phyloP scores from a whole-genome alignment of 2,329 filamentous ascomycete genomes.

The Diplodia sapinea region DNA sequence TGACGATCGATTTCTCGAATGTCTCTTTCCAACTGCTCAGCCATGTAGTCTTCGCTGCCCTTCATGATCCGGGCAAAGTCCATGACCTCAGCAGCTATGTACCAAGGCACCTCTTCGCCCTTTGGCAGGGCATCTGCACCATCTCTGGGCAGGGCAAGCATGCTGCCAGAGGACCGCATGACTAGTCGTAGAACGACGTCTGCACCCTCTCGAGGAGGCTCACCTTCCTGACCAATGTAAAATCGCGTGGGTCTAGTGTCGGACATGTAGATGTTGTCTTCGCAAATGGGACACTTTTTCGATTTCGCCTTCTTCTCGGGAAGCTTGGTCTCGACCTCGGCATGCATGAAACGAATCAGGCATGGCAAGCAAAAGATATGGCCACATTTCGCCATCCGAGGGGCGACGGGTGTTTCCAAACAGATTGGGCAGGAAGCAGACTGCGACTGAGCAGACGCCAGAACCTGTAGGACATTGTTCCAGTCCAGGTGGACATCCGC shows the following conservation, averaged over 20 bases:
- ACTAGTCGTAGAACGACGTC: conserved; percentile 90
- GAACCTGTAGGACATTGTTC: conserved; percentile 86
- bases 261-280: conserved; percentile 88
- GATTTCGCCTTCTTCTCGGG: conserved; percentile 75
- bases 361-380: conserved; percentile 97
- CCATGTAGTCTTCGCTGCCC: conserved; percentile 87
- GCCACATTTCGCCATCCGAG: conserved; percentile 94
- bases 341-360: conserved; percentile 93
- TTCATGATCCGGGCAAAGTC: conserved; percentile 97
- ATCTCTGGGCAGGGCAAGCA: conserved; percentile 85
- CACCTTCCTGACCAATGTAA: conserved; percentile 85
- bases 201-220: conserved; percentile 78
- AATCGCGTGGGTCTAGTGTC: conserved; percentile 89
- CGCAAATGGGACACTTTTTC: conserved; percentile 97
- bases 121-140: conserved; percentile 71
- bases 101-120: conserved; percentile 87
- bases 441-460: conserved; percentile 90
- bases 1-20: conserved; percentile 75
- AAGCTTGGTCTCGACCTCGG: conserved; percentile 68
- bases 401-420: conserved; percentile 87
- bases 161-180: conserved; percentile 78
- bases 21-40: conserved; percentile 78
- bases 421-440: conserved; percentile 91
- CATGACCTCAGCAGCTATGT: conserved; percentile 88
- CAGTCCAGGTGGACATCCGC: conserved; percentile 91